Evolutionary conservation across 1,284 basidiomycete species (phyloP).

Genomic region (Irpex lacteus): DNA sequence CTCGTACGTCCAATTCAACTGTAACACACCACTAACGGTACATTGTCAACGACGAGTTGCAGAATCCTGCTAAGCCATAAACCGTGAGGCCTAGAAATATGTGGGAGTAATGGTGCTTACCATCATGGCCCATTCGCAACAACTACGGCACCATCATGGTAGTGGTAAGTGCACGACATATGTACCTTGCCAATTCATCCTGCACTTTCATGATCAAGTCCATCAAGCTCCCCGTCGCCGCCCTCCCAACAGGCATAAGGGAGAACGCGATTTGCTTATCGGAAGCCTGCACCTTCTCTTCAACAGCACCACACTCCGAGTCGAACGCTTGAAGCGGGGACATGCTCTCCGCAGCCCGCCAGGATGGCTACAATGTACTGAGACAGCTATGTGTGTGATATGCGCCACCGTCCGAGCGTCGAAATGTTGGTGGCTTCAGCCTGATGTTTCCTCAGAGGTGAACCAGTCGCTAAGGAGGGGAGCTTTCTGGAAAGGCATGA

Average conservation of each 20-base stretch:
- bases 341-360: slow-evolving; percentile 16
- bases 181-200: slow-evolving; percentile 25
- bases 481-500: slow-evolving; percentile 22
- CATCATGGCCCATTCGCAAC: not conserved
- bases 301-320: slow-evolving; percentile 29
- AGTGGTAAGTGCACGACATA: slow-evolving; percentile 16
- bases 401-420: slow-evolving; percentile 27
- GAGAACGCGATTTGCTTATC: slow-evolving; percentile 22
- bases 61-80: too few relatives aligned
- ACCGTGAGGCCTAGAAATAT: too few relatives aligned
- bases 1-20: too few relatives aligned
- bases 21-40: too few relatives aligned
- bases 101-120: too few relatives aligned
- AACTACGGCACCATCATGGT: not conserved
- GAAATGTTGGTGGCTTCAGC: slow-evolving; percentile 23
- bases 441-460: slow-evolving; percentile 27
- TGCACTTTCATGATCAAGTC: slow-evolving; percentile 24
- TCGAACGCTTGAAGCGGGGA: slow-evolving; percentile 15
- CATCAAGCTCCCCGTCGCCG: slow-evolving; percentile 30
- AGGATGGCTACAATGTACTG: slow-evolving; percentile 26
- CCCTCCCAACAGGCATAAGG: slow-evolving; percentile 31
- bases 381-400: slow-evolving; percentile 31
- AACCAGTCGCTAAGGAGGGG: slow-evolving; percentile 30
- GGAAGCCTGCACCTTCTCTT: slow-evolving; percentile 19
- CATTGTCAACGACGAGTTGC: too few relatives aligned